Evolutionary conservation across 2,329 filamentous ascomycete species (phyloP).

Genomic region (Fusarium palustre): DNA sequence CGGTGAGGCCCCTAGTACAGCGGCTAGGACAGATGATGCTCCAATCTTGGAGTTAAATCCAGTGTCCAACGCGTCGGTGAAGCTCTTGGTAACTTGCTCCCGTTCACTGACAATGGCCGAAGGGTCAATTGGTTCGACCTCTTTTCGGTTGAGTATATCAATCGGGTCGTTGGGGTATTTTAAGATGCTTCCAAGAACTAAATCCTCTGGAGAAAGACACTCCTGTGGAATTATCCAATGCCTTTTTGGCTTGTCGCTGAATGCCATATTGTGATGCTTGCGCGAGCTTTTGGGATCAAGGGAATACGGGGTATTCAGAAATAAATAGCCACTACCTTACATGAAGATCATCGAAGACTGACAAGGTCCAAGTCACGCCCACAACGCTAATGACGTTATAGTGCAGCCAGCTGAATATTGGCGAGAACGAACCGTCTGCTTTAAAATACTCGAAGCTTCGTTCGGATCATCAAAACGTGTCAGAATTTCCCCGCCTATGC

Average conservation of each 20-base stretch:
- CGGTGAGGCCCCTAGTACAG: constrained; percentile 20
- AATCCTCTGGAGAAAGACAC: constrained; percentile 18
- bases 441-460: neutral
- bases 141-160: constrained; percentile 26
- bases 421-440: neutral
- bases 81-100: constrained; percentile 32
- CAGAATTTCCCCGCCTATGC: neutral
- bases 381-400: constrained; percentile 12
- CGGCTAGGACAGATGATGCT: constrained; percentile 28
- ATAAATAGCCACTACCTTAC: neutral
- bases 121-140: constrained; percentile 13
- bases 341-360: neutral
- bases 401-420: neutral
- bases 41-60: constrained; percentile 22
- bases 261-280: constrained; percentile 9
- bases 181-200: constrained; percentile 23
- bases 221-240: constrained; percentile 34
- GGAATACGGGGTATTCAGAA: neutral
- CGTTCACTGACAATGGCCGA: constrained; percentile 15
- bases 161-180: constrained; percentile 29
- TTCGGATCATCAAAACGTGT: neutral
- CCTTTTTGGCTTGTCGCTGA: constrained; percentile 23
- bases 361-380: neutral
- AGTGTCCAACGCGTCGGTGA: constrained; percentile 13
- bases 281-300: neutral